A percentile compares a stretch with the other conserved stretches of the same genome.
Evolutionary conservation across 305 asterid species (phyloP).

Genomic region (Salvia sclarea): DNA sequence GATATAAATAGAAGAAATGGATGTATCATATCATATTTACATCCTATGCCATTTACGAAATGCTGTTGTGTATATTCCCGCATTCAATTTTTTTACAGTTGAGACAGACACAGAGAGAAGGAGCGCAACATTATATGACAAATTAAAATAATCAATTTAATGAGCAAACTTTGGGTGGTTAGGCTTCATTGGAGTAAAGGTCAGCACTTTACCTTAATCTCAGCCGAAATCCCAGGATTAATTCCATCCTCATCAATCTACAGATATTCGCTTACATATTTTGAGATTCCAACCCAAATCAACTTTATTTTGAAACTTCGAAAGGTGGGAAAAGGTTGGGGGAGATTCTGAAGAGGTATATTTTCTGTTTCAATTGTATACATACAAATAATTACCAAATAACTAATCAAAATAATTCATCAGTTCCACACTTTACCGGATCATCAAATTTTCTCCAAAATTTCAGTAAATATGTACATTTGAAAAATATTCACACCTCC

Average conservation of each 20-base stretch:
- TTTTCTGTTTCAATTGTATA: not conserved
- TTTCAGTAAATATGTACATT: not conserved
- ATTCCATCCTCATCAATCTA: not conserved
- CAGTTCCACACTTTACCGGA: no score
- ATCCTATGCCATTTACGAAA: not conserved
- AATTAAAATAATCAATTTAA: not conserved
- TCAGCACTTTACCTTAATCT: slow-evolving; percentile 33
- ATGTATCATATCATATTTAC: no score
- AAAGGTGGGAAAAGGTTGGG: not conserved
- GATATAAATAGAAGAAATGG: no score
- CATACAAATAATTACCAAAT: not conserved
- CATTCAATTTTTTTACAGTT: slow-evolving; percentile 2
- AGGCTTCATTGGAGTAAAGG: not conserved
- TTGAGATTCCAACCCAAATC: not conserved
- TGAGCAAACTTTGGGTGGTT: not conserved
- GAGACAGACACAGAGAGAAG: not conserved
- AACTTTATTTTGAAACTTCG: not conserved
- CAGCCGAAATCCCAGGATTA: slow-evolving; percentile 40
- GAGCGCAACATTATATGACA: slow-evolving; percentile 1
- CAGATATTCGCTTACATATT: not conserved
- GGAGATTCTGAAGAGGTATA: no score
- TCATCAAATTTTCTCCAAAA: not conserved
- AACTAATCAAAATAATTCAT: not conserved
- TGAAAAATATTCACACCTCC: no score
- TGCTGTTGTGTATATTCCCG: not conserved